Evolutionary conservation across 805 yeast genomes (phyloP).

Genomic region (Cyberlindnera veronae): DNA sequence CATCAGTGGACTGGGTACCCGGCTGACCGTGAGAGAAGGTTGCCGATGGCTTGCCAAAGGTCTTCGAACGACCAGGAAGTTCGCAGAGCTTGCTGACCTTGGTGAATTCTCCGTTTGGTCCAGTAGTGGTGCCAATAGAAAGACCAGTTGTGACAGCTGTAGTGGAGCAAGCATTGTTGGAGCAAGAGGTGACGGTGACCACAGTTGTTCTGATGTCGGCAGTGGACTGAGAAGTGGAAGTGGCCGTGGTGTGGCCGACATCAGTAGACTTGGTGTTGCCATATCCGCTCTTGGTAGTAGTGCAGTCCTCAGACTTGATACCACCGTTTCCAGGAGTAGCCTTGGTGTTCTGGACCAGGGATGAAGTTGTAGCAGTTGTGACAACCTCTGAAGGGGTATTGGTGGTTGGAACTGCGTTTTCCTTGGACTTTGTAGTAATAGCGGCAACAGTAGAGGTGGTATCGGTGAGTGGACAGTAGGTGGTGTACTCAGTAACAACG

Average conservation of each 20-base stretch:
- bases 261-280: neutral
- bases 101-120: neutral
- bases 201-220: neutral
- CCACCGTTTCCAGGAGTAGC: neutral
- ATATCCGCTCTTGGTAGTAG: no score
- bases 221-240: neutral
- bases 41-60: no score
- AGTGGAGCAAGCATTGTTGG: neutral
- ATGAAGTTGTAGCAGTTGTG: neutral
- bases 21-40: no score
- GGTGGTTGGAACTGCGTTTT: no score
- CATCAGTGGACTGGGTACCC: no score
- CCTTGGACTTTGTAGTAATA: no score
- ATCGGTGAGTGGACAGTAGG: slow-evolving; percentile 2
- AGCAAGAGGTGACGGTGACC: neutral
- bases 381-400: no score
- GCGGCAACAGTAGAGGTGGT: neutral
- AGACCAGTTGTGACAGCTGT: neutral
- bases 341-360: neutral
- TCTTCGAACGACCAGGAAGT: no score
- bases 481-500: slow-evolving; percentile 3
- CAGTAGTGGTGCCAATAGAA: neutral
- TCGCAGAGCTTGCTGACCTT: no score
- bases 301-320: neutral
- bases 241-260: no score